Evolutionary conservation across 2,329 filamentous ascomycete genomes (phyloP).

Genomic region (Botryosphaeria agaves): DNA sequence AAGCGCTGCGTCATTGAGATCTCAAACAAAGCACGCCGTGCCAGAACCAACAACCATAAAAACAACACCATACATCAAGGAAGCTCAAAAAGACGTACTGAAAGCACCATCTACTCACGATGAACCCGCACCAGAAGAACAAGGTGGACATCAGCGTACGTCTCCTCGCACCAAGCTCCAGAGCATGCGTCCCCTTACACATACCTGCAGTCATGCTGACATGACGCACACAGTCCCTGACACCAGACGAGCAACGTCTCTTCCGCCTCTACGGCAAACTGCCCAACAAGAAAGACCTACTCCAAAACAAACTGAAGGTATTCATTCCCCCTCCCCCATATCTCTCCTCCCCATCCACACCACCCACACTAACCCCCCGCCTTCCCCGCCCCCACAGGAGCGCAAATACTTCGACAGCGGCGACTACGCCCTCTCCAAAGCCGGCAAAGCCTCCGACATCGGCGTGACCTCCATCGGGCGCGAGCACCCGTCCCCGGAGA

Average conservation of each 20-base stretch:
- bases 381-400: constrained; percentile 35
- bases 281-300: constrained; percentile 85
- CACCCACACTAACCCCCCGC: neutral
- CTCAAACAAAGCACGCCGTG: too few species aligned
- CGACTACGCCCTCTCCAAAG: constrained; percentile 89
- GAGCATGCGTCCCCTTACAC: too few species aligned
- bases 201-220: constrained; percentile 9
- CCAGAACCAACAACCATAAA: too few species aligned
- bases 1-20: too few species aligned
- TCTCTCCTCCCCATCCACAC: neutral
- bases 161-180: constrained; percentile 12
- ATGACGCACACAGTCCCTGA: constrained; percentile 52
- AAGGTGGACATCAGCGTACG: constrained; percentile 92
- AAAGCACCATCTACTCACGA: constrained; percentile 25
- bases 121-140: constrained; percentile 98
- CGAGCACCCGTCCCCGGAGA: constrained; percentile 55
- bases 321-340: constrained; percentile 1
- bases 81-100: too few species aligned
- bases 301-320: constrained; percentile 92
- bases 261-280: constrained; percentile 97
- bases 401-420: constrained; percentile 96
- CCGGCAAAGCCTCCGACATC: constrained; percentile 86
- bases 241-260: constrained; percentile 86
- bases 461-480: constrained; percentile 88
- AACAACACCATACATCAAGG: too few species aligned